Evolutionary conservation across 768 basidiomycete genomes (phyloP).

Genomic region (Lactarius hatsudake): DNA sequence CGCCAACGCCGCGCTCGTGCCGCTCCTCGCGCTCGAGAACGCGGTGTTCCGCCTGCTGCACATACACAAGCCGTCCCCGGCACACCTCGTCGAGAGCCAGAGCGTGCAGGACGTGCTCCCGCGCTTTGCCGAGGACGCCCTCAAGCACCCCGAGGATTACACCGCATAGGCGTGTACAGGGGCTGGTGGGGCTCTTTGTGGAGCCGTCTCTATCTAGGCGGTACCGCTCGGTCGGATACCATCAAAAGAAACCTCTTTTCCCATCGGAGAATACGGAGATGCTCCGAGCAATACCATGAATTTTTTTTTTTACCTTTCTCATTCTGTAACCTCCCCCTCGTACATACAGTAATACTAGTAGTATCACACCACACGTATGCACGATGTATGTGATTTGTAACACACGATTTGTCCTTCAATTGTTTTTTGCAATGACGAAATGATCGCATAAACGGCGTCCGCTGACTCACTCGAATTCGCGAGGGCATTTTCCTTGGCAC

Average conservation of each 20-base stretch:
- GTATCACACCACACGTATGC: not conserved
- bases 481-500: not conserved
- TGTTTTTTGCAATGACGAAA: too few relatives aligned
- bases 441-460: not conserved
- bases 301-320: not conserved
- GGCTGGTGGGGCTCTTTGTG: not conserved
- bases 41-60: conserved; percentile 1
- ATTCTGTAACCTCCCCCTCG: not conserved
- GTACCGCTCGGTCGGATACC: not conserved
- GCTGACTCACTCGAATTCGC: not conserved
- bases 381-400: not conserved
- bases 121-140: conserved; percentile 1
- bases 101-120: conserved; percentile 1
- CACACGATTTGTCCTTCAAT: not conserved
- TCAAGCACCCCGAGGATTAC: not conserved
- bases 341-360: not conserved
- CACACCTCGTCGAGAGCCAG: not conserved
- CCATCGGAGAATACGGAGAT: too few relatives aligned
- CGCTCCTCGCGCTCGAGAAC: conserved; percentile 18
- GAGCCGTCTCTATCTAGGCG: not conserved
- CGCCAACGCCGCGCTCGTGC: conserved; percentile 13
- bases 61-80: conserved; percentile 15
- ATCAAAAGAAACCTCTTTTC: not conserved
- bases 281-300: not conserved
- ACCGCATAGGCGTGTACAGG: not conserved